phyloP scores from a whole-genome alignment of 106 monocot species.

The Apostasia ramifera region DNA sequence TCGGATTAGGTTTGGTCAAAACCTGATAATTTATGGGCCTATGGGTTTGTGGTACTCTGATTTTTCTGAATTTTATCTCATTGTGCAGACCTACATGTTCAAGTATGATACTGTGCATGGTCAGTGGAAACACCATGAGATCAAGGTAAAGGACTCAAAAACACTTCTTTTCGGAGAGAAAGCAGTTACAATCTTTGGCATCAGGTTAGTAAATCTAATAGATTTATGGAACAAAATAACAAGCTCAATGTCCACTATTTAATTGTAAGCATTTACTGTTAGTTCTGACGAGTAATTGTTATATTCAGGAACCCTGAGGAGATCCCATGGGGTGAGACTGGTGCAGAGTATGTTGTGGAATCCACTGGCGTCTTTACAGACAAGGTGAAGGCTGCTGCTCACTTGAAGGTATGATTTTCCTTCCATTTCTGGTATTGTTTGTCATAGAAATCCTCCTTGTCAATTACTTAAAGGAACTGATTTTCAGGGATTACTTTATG shows the following conservation, averaged over 20 bases:
- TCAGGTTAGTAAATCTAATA: slow-evolving; percentile 20
- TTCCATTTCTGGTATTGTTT: too few species aligned
- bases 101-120: slow-evolving; percentile 88
- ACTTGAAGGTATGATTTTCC: slow-evolving; percentile 53
- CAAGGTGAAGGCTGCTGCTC: slow-evolving; percentile 93
- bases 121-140: slow-evolving; percentile 65
- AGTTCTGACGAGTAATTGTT: too few species aligned
- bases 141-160: slow-evolving; percentile 79
- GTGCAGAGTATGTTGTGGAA: slow-evolving; percentile 86
- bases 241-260: background rate
- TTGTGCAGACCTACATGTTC: slow-evolving; percentile 83
- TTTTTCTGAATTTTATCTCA: background rate
- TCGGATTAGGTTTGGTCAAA: too few species aligned
- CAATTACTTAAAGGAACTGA: too few species aligned
- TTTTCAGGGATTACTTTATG: too few species aligned
- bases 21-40: background rate
- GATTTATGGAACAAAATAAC: too few species aligned
- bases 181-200: slow-evolving; percentile 55
- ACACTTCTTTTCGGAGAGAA: slow-evolving; percentile 87
- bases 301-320: slow-evolving; percentile 81
- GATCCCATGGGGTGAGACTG: slow-evolving; percentile 84
- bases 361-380: slow-evolving; percentile 96
- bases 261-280: background rate
- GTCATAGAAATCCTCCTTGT: too few species aligned
- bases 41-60: background rate